Evolutionary conservation across 202 grass and related monocot species (phyloP).

Genomic region (Brachypodium distachyon): DNA sequence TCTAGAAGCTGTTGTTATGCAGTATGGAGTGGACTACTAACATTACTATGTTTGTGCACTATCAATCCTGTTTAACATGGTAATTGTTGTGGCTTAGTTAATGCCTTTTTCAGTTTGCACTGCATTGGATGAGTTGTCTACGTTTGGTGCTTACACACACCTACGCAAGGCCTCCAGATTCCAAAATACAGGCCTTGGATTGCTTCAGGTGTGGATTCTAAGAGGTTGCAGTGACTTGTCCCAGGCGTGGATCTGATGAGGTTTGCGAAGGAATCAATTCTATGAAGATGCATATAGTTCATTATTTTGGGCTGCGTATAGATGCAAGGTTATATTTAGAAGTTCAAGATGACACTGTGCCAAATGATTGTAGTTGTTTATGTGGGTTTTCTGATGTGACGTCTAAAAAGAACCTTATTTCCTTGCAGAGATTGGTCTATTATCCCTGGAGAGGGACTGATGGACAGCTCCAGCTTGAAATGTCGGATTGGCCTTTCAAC

Average conservation of each 20-base stretch:
- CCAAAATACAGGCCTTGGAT: neutral
- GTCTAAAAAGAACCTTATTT: neutral
- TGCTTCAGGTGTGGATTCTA: neutral
- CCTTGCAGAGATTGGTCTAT: slow-evolving; percentile 21
- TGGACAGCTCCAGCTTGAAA: slow-evolving; percentile 20
- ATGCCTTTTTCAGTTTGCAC: slow-evolving; percentile 7
- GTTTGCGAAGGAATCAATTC: neutral
- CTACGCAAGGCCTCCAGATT: neutral
- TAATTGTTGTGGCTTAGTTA: slow-evolving; percentile 3
- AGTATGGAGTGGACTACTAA: neutral
- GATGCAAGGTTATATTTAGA: slow-evolving; percentile 1
- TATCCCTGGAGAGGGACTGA: slow-evolving; percentile 13
- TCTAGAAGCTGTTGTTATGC: neutral
- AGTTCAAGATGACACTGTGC: neutral
- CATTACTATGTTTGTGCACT: neutral
- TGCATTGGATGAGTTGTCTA: neutral
- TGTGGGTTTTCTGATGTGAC: slow-evolving; percentile 8
- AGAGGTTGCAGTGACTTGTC: neutral
- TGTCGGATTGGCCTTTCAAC: slow-evolving; percentile 13
- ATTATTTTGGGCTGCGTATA: neutral
- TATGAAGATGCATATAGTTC: neutral
- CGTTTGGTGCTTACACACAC: slow-evolving; percentile 6
- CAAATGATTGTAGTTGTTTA: slow-evolving; percentile 1
- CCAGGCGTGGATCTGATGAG: slow-evolving; percentile 1
- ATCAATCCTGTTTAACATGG: slow-evolving; percentile 1